phyloP scores from a whole-genome alignment of 768 basidiomycete species.

The Hypsizygus marmoreus region DNA sequence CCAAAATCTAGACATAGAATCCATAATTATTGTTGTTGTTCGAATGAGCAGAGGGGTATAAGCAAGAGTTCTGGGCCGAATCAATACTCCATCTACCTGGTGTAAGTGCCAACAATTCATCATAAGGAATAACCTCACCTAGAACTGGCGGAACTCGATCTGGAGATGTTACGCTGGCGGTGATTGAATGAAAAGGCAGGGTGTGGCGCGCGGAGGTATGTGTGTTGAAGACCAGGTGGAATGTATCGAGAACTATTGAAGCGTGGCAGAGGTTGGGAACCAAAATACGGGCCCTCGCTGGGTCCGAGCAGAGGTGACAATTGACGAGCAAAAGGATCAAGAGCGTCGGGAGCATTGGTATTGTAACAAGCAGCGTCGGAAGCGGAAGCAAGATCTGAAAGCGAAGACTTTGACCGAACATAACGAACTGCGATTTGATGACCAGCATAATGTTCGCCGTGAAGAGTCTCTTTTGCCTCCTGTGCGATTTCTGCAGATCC shows the following conservation, averaged over 20 bases:
- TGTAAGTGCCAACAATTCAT: neutral
- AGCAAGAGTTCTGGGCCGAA: conserved; percentile 7
- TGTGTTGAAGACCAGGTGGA: conserved; percentile 4
- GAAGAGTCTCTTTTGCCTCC: conserved; percentile 64
- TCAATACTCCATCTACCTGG: conserved; percentile 8
- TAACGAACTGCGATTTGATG: conserved; percentile 37
- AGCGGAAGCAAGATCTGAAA: conserved; percentile 20
- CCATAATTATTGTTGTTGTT: conserved; percentile 3
- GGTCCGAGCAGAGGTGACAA: conserved; percentile 15
- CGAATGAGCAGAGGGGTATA: conserved; percentile 6
- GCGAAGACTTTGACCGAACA: conserved; percentile 26
- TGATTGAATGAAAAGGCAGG: conserved; percentile 11
- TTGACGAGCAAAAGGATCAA: conserved; percentile 16
- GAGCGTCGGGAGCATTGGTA: conserved; percentile 15
- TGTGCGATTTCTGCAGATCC: conserved; percentile 51
- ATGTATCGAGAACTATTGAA: conserved; percentile 9
- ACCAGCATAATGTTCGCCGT: conserved; percentile 63
- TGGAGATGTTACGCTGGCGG: conserved; percentile 9
- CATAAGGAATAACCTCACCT: conserved; percentile 8
- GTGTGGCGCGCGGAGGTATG: conserved; percentile 17
- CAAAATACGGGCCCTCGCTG: conserved; percentile 9
- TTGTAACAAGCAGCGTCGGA: conserved; percentile 11
- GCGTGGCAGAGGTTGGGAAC: conserved; percentile 10
- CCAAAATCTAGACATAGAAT: conserved; percentile 6
- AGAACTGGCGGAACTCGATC: conserved; percentile 10